Conservation (phyloP, 2,329 filamentous ascomycete genomes). For the Phaeoacremonium minimum region DNA sequence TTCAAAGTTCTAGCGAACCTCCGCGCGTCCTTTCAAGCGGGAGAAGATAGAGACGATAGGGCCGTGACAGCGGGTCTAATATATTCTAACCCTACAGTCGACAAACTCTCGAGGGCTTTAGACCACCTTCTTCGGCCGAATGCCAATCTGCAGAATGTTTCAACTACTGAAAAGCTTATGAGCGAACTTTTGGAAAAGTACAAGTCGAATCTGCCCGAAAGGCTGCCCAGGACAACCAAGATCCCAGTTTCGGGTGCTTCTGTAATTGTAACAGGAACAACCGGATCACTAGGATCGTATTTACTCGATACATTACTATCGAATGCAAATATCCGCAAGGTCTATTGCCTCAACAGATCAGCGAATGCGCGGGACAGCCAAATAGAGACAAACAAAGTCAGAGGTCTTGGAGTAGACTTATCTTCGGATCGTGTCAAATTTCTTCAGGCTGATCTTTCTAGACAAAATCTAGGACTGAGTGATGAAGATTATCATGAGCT, state of each 20-base stretch:
- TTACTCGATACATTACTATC: conserved; percentile 7
- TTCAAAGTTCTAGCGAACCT: not conserved
- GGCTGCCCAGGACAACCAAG: not conserved
- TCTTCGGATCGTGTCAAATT: conserved; percentile 13
- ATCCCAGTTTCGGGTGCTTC: not conserved
- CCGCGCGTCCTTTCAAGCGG: not conserved
- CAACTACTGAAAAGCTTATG: not conserved
- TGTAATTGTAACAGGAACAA: conserved; percentile 7
- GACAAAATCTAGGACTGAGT: conserved; percentile 13
- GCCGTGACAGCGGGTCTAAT: not conserved
- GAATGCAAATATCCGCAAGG: conserved; percentile 4
- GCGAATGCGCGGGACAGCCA: conserved; percentile 4
- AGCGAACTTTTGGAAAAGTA: not conserved
- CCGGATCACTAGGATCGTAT: conserved; percentile 6
- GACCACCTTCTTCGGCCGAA: not conserved
- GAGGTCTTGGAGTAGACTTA: conserved; percentile 1
- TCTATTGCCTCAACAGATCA: conserved; percentile 9
- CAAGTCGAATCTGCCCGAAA: not conserved
- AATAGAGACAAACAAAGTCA: conserved; percentile 1
- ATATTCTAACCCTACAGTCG: not conserved
- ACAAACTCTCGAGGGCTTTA: not conserved
- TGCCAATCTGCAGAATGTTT: not conserved
- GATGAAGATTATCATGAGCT: conserved; percentile 9
- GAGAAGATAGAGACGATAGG: not conserved
- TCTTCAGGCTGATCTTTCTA: conserved; percentile 11